These are phyloP conservation scores for Boletus rubescentipes DNA, from an alignment of 768 basidiomycete species.

Conservation along the genomic window DNA sequence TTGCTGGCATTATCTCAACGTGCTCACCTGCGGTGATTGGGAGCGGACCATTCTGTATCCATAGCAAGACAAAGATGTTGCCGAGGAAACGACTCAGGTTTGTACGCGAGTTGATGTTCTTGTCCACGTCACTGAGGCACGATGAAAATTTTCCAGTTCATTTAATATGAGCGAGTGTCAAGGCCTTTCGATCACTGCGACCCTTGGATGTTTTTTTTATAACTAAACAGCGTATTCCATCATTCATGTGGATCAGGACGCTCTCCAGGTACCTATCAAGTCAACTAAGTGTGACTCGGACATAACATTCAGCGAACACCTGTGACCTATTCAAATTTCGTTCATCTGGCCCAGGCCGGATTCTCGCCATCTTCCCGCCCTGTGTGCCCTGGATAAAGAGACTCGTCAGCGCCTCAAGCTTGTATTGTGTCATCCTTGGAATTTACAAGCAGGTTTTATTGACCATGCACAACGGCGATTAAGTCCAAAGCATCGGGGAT, in stretches of 20 bases:
- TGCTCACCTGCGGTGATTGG: conserved; percentile 18
- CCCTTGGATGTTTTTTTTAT: not conserved
- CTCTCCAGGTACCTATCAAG: conserved; percentile 4
- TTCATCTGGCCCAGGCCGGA: conserved; percentile 1
- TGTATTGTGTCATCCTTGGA: conserved; percentile 9
- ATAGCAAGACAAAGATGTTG: not conserved
- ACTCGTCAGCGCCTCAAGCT: conserved; percentile 8
- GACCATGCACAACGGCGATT: conserved; percentile 22
- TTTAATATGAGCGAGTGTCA: not conserved
- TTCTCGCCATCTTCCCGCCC: conserved; percentile 8
- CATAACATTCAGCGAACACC: not conserved
- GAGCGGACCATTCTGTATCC: not conserved
- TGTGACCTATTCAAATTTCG: not conserved
- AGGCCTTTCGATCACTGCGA: conserved; percentile 2
- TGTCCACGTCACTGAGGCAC: conserved; percentile 4
- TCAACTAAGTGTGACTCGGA: conserved; percentile 1
- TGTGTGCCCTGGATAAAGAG: not conserved
- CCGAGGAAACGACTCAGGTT: conserved; percentile 9
- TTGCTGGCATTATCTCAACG: not conserved
- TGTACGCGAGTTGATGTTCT: conserved; percentile 5
- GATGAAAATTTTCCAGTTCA: conserved; percentile 2
- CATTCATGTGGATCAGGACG: conserved; percentile 25
- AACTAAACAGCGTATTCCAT: conserved; percentile 2
- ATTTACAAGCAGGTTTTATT: conserved; percentile 3
- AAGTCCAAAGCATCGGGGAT: conserved; percentile 22